Conservation (phyloP, 371 early-diverging fungal genomes). For the Mucor piriformis region DNA sequence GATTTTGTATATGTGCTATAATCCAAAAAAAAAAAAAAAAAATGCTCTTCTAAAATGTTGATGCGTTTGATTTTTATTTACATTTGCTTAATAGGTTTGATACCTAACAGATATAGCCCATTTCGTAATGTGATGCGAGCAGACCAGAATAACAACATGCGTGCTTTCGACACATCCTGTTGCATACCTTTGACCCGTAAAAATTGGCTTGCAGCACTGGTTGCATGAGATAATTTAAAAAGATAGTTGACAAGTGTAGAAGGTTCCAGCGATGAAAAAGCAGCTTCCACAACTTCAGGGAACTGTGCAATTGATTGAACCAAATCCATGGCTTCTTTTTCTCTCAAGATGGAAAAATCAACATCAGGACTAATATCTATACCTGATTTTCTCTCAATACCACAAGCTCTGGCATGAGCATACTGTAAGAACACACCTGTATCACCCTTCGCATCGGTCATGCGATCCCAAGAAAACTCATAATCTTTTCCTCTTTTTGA, state of each 20-base stretch:
- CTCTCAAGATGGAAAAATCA: constrained; percentile 59
- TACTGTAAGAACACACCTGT: constrained; percentile 99
- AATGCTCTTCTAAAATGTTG: no score
- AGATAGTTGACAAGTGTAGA: constrained; percentile 87
- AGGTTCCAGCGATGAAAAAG: constrained; percentile 80
- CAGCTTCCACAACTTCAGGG: constrained; percentile 74
- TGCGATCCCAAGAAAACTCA: constrained; percentile 92
- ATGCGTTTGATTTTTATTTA: no score
- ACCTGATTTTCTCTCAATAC: constrained; percentile 46
- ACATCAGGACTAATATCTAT: constrained; percentile 26
- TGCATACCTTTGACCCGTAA: constrained; percentile 77
- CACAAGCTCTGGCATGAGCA: constrained; percentile 89
- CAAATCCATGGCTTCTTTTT: constrained; percentile 72
- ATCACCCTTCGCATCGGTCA: constrained; percentile 93
- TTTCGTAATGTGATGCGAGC: constrained; percentile 81
- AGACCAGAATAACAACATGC: constrained; percentile 76
- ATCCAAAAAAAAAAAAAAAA: no score
- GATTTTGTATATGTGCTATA: no score
- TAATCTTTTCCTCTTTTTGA: constrained; percentile 94
- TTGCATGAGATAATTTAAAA: constrained; percentile 80
- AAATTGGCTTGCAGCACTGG: constrained; percentile 72
- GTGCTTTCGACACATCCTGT: constrained; percentile 72
- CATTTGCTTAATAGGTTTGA: constrained; percentile 82
- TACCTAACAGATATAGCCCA: constrained; percentile 74
- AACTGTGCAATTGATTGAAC: constrained; percentile 80